A percentile compares a stretch with the other conserved stretches of the same genome.
phyloP scores from a whole-genome alignment of 805 yeast genomes.

The Saturnispora hagleri region DNA sequence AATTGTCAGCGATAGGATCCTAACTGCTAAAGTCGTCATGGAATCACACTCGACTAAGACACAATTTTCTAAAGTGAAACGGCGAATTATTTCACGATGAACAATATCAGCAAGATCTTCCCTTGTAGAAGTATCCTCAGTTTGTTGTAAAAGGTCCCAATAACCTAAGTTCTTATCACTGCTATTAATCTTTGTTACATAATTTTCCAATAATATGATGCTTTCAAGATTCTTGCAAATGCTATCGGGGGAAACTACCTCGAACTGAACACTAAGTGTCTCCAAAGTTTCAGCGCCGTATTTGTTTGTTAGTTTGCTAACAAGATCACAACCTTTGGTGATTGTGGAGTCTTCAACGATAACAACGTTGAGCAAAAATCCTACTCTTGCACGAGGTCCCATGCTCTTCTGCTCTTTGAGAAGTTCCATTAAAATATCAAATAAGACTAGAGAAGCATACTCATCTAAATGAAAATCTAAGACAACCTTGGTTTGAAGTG shows the following conservation, averaged over 20 bases:
- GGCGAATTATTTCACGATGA: conserved; percentile 35
- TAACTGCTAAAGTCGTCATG: conserved; percentile 77
- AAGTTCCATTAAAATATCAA: conserved; percentile 56
- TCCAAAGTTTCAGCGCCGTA: conserved; percentile 13
- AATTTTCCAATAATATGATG: conserved; percentile 28
- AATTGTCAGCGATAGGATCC: conserved; percentile 68
- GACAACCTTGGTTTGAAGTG: conserved; percentile 36
- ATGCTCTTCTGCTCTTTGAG: conserved; percentile 52
- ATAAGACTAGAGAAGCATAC: conserved; percentile 51
- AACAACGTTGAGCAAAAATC: conserved; percentile 47
- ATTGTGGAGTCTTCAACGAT: conserved; percentile 4
- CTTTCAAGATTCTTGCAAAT: conserved; percentile 29
- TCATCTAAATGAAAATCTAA: conserved; percentile 58
- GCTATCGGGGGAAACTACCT: conserved; percentile 33
- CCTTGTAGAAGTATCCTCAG: conserved; percentile 48
- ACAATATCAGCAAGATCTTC: conserved; percentile 53
- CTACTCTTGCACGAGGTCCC: conserved; percentile 53
- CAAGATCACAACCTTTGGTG: background rate
- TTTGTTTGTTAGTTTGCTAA: conserved; percentile 8
- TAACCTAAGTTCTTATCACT: conserved; percentile 13
- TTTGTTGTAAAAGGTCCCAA: conserved; percentile 29
- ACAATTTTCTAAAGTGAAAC: conserved; percentile 34
- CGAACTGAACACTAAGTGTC: conserved; percentile 30
- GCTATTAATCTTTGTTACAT: conserved; percentile 12
- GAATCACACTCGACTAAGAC: conserved; percentile 66